Evolutionary conservation across 306 rosid species (phyloP).

Genomic region (Lotus japonicus): DNA sequence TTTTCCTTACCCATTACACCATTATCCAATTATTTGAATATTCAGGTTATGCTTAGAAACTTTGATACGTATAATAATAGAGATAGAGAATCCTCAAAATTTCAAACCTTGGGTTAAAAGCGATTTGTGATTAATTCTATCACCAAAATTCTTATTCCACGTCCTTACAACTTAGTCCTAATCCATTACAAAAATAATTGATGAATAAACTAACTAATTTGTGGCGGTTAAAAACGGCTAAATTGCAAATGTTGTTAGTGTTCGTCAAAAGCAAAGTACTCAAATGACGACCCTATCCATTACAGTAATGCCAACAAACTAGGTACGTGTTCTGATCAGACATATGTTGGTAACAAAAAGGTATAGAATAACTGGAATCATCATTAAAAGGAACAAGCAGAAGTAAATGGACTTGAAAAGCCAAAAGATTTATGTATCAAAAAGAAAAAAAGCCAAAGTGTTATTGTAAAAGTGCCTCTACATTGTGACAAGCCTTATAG

Average conservation of each 20-base stretch:
- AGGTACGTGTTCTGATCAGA: neutral
- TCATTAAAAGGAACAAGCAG: conserved; percentile 21
- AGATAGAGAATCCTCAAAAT: conserved; percentile 17
- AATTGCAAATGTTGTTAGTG: no score
- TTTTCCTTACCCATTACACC: conserved; percentile 33
- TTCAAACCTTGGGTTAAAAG: conserved; percentile 17
- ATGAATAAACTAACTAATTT: no score
- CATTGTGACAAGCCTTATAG: conserved; percentile 1
- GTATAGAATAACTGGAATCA: conserved; percentile 25
- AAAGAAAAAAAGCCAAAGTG: conserved; percentile 17
- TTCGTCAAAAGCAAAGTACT: no score
- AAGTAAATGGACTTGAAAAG: conserved; percentile 26
- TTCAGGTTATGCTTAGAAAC: conserved; percentile 24
- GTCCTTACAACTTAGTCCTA: conserved; percentile 10
- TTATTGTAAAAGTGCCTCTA: neutral
- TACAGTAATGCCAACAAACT: conserved; percentile 13
- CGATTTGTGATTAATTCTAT: conserved; percentile 4
- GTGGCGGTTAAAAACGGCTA: no score
- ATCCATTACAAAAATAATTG: conserved; percentile 16
- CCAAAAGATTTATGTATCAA: conserved; percentile 6
- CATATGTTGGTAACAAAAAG: conserved; percentile 13
- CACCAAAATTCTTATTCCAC: conserved; percentile 1
- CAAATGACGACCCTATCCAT: neutral
- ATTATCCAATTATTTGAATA: conserved; percentile 28
- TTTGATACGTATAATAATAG: conserved; percentile 29